A percentile compares a stretch with the other conserved stretches of the same genome.
Conservation (phyloP, 2,329 filamentous ascomycete species). For the Aspergillus pseudoglaucus region DNA sequence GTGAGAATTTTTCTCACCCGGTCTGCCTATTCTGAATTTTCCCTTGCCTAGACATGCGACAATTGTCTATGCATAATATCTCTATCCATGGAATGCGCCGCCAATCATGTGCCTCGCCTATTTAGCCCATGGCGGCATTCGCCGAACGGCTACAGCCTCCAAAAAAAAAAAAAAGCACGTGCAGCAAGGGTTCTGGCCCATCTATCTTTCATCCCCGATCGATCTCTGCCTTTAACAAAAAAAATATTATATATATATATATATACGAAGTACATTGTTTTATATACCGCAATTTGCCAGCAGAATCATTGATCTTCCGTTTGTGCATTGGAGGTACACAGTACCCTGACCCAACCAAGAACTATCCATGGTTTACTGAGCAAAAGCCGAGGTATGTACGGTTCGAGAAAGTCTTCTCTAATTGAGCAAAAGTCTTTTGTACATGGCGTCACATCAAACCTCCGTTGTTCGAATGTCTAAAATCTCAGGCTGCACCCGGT, state of each 20-base stretch:
- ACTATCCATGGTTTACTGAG: background rate
- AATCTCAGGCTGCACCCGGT: slow-evolving; percentile 20
- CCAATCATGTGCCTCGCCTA: background rate
- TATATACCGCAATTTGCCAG: no score
- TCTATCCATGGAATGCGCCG: background rate
- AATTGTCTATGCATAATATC: background rate
- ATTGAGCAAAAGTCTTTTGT: slow-evolving; percentile 3
- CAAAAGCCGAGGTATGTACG: background rate
- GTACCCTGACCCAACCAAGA: background rate
- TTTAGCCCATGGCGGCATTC: background rate
- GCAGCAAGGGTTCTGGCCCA: no score
- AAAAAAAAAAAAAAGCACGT: no score
- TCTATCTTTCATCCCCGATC: no score
- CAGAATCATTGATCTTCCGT: no score
- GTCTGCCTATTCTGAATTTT: background rate
- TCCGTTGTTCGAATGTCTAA: slow-evolving; percentile 6
- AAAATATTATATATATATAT: no score
- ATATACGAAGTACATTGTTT: no score
- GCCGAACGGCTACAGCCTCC: background rate
- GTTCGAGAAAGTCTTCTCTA: background rate
- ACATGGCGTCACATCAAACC: slow-evolving; percentile 1
- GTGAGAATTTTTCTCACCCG: background rate
- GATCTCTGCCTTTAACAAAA: no score
- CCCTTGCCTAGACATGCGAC: background rate
- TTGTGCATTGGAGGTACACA: background rate